Evolutionary conservation across 2,329 filamentous ascomycete genomes (phyloP).

Genomic region (Helicocarpus griseus): DNA sequence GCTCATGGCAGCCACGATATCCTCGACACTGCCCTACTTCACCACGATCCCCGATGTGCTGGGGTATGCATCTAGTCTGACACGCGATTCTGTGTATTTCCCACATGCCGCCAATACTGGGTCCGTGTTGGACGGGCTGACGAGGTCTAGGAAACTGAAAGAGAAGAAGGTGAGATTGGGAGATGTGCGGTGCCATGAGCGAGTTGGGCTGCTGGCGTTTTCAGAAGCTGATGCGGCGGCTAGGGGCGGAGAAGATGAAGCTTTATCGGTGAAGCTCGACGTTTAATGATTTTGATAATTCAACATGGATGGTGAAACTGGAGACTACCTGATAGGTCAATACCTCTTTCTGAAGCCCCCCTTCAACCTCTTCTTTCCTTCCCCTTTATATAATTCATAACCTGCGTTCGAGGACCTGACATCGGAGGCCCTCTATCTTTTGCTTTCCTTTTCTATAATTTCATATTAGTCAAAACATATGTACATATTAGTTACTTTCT

Average conservation of each 20-base stretch:
- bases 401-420: too few species aligned
- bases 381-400: too few species aligned
- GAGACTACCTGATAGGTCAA: too few species aligned
- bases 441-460: too few species aligned
- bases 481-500: too few species aligned
- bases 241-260: background rate
- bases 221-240: background rate
- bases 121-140: background rate
- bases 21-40: background rate
- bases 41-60: conserved; percentile 2
- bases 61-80: conserved; percentile 1
- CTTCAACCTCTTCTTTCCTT: too few species aligned
- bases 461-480: too few species aligned
- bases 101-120: background rate
- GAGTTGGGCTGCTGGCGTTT: background rate
- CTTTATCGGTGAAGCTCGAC: background rate
- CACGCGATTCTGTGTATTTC: background rate
- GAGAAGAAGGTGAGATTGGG: conserved; percentile 2
- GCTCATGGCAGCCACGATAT: conserved; percentile 1
- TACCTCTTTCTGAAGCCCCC: too few species aligned
- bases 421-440: too few species aligned
- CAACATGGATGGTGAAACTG: too few species aligned
- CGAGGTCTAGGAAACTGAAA: conserved; percentile 1
- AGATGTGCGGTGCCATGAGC: background rate
- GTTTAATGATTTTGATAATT: too few species aligned